Evolutionary conservation across 108 stramenopile species (phyloP), one percentile per base, ranked within the genome.

Genomic region (Hondaea fermentalgiana): DNA sequence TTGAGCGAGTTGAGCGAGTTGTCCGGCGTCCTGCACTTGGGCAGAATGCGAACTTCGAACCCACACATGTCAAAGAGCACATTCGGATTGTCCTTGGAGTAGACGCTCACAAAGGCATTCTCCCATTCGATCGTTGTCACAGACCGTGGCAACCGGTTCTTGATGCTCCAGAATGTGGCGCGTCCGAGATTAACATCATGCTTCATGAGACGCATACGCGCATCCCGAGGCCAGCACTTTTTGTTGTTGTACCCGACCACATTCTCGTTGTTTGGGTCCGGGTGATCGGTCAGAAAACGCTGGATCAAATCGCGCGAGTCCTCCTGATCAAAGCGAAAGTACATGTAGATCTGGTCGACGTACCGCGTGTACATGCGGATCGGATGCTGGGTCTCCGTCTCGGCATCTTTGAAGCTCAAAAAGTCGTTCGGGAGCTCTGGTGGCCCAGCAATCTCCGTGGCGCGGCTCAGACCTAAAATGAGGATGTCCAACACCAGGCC

Each of bases 231-330:
- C 99, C 99, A 99, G 93, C 99, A 99, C 88, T 96, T 97, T 93
- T 98, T 98, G 94, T 98, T 99, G 89, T 96, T 96, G 92, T 99
- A 99, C 8, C 99, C 99, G 60, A 99, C 99, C 44, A 98, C 97
- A 93, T 98, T 99, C 91, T 98, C 98, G 92, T 98, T 99, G 94
- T 99, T 99, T 4, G 99, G 99, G 93, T 99, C 99, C 28, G 99
- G 99, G 87, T 99, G 97, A 92, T 98, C 99, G 72, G 98, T 99
- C 43, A 99, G 92, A 90, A 96, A 98, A 44, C 99, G 94, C 93
- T 99, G 99, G 88, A 99, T 98, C 35, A 99, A 94, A 88, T 99
- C 99, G 89, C 97, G 97, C 16, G 95, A 93, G 58, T 99, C 99
- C 69, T 96, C 96, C 0, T 96, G 92, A 89, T 97, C 97, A 90